Evolutionary conservation across 768 basidiomycete genomes (phyloP), one percentile per base, ranked within the genome.

Genomic region (Podaxis rugospora): DNA sequence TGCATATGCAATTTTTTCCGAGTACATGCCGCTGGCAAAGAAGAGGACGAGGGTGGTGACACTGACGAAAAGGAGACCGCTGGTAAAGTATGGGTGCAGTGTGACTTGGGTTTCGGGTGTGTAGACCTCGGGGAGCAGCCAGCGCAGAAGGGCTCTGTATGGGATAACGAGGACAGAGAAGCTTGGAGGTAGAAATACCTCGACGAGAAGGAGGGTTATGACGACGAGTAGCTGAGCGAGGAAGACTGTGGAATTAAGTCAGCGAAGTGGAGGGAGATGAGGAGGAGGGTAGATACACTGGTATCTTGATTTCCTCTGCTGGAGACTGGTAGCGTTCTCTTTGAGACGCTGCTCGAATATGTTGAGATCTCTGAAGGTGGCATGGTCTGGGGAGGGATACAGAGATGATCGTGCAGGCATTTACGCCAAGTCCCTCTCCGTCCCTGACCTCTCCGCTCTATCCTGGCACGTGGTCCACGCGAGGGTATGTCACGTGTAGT

Each of bases 321-420:
- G 88, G 14, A 95, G 78, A 62, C 80, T 83, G n/a, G 88, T 83
- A 4, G 93, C 93, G 69, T 90, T 98, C 18, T 90, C 89, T 77
- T 97, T 97, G 61, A 99, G 84, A n/a, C 96, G 83, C 70, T 98
- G 95, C 75, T 99, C 96, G 62, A 98, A 98, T 49, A 93, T 77
- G 23, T 98, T 81, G 13, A 99, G 77, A 71, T 99, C 96, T 49
- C 90, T 79, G 72, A 90, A 93, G 1, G 94, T 95, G 11, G 88
- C 80, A 54, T 80, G 79, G 71, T 95, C 94, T 5, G 59, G 39
- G 6, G 23, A 6, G 16, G 55, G 40, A 44, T 42, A 44, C 1
- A 44, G 9, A 2, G 32, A 35, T 0, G 32, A 16, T 53, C 32
- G 23, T 21, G n/a, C 10, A 36, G 51, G 59, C 51, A 60, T 59